Conservation (phyloP, 495 filamentous ascomycete genomes). For the Annulohypoxylon maeteangense region DNA sequence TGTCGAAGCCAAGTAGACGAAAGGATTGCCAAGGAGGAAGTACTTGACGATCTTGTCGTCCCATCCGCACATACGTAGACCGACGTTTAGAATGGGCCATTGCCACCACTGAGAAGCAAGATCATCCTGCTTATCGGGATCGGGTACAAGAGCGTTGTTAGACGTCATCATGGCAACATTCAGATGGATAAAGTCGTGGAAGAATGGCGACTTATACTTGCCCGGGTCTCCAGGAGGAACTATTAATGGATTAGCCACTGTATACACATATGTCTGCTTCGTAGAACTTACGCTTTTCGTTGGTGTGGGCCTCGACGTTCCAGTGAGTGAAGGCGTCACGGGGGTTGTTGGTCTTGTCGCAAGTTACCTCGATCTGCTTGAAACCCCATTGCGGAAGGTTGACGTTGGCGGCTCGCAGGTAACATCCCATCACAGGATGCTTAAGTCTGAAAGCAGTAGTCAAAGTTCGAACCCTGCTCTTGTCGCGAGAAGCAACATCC, state of each 20-base stretch:
- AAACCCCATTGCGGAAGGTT: conserved; percentile 99
- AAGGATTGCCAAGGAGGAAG: conserved; percentile 95
- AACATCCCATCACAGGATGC: conserved; percentile 87
- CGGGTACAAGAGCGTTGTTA: conserved; percentile 97
- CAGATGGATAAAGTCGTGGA: conserved; percentile 95
- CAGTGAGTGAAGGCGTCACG: conserved; percentile 96
- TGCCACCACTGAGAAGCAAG: conserved; percentile 98
- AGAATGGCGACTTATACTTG: conserved; percentile 94
- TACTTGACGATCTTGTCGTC: conserved; percentile 96
- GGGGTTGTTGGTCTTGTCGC: conserved; percentile 92
- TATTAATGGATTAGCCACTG: conserved; percentile 53
- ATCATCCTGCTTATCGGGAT: conserved; percentile 99
- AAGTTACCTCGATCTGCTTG: conserved; percentile 99
- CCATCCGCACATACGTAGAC: conserved; percentile 98
- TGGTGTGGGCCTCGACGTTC: conserved; percentile 96
- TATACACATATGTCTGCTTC: background rate
- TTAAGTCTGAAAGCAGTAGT: conserved; percentile 93
- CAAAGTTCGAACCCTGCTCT: conserved; percentile 86
- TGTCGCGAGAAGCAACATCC: conserved; percentile 87
- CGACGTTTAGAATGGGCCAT: conserved; percentile 95
- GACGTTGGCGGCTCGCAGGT: conserved; percentile 93
- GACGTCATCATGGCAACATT: conserved; percentile 99
- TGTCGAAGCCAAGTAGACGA: conserved; percentile 96
- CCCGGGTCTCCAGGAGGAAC: conserved; percentile 91
- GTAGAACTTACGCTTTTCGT: conserved; percentile 83